Evolutionary conservation across 2,329 filamentous ascomycete genomes (phyloP).

Genomic region (Fusarium sp.): DNA sequence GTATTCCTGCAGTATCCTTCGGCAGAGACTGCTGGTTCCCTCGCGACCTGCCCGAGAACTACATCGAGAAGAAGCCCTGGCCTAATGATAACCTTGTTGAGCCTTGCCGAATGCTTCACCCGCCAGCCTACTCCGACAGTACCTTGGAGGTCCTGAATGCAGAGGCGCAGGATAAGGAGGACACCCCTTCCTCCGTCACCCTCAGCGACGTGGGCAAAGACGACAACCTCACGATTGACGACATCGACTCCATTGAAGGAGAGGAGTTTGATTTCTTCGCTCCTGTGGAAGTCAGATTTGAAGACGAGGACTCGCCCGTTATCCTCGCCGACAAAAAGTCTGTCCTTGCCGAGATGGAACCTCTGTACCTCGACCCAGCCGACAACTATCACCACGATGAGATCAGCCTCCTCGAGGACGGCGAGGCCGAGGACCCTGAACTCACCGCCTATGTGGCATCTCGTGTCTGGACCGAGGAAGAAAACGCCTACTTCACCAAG

Average conservation of each 20-base stretch:
- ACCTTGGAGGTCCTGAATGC: not conserved
- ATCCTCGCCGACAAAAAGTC: not conserved
- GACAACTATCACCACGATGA: not conserved
- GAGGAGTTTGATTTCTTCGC: not conserved
- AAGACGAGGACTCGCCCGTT: not conserved
- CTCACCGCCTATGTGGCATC: not conserved
- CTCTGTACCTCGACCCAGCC: not conserved
- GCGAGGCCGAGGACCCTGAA: not conserved
- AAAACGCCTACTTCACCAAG: not conserved
- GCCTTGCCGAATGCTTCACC: not conserved
- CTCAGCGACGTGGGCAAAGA: not conserved
- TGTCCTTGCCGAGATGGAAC: not conserved
- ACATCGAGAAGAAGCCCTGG: slow-evolving; percentile 14
- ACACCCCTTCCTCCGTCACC: not conserved
- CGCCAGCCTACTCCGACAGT: not conserved
- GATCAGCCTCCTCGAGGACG: not conserved
- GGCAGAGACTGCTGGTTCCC: slow-evolving; percentile 36
- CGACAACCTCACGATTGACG: not conserved
- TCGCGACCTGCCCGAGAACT: not conserved
- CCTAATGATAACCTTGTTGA: not conserved
- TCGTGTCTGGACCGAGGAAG: not conserved
- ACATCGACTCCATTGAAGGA: not conserved
- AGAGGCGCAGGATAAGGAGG: not conserved
- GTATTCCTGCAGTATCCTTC: slow-evolving; percentile 1
- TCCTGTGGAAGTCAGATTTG: not conserved